These are phyloP conservation scores for Austropuccinia psidii DNA, from an alignment of 1,284 basidiomycete genomes.

Conservation along the genomic window DNA sequence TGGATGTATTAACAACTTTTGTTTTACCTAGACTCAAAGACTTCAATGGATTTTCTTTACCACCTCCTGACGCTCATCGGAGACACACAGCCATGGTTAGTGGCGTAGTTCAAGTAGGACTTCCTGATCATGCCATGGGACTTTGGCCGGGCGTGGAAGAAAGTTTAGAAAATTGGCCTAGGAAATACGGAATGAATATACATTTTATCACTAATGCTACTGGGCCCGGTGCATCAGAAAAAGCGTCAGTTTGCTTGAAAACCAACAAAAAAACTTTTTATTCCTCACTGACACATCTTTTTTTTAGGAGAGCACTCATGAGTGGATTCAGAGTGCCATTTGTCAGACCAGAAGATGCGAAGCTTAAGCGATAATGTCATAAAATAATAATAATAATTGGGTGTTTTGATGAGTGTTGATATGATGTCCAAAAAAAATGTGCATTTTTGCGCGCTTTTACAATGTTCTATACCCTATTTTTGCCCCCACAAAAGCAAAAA, in stretches of 20 bases:
- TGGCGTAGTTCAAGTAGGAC: slow-evolving; percentile 81
- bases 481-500: too few relatives aligned
- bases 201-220: slow-evolving; percentile 78
- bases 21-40: slow-evolving; percentile 87
- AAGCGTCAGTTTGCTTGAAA: slow-evolving; percentile 51
- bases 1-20: slow-evolving; percentile 81
- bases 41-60: slow-evolving; percentile 70
- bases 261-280: background rate
- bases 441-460: too few relatives aligned
- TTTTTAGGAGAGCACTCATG: slow-evolving; percentile 57
- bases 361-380: slow-evolving; percentile 23
- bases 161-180: slow-evolving; percentile 78
- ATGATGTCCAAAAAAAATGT: too few relatives aligned
- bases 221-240: slow-evolving; percentile 75
- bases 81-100: slow-evolving; percentile 50
- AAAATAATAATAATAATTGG: too few relatives aligned
- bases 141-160: slow-evolving; percentile 84
- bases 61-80: slow-evolving; percentile 52
- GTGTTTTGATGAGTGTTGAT: too few relatives aligned
- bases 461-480: too few relatives aligned
- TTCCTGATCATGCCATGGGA: slow-evolving; percentile 73
- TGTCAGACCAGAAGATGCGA: slow-evolving; percentile 36
- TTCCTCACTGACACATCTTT: background rate
- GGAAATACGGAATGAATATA: slow-evolving; percentile 76
- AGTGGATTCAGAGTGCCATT: slow-evolving; percentile 88